phyloP scores from a whole-genome alignment of 441 rosid species.

The Erysimum cheiri region DNA sequence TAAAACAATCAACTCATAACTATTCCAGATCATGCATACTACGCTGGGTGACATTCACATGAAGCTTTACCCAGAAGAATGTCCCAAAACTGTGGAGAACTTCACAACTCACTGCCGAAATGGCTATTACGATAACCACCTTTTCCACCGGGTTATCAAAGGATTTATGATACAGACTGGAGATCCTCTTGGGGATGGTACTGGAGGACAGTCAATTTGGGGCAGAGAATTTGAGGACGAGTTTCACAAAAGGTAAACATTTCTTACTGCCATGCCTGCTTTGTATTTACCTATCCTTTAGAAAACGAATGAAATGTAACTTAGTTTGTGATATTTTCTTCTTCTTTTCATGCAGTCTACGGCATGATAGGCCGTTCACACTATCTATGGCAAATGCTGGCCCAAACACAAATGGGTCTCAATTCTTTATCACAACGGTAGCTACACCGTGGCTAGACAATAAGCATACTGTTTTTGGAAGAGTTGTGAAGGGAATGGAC shows the following conservation, averaged over 20 bases:
- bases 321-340: constrained; percentile 9
- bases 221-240: constrained; percentile 99
- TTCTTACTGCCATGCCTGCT: constrained; percentile 9
- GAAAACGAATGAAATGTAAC: background rate
- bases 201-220: constrained; percentile 99
- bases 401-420: constrained; percentile 91
- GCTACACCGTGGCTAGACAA: constrained; percentile 99
- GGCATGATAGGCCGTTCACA: constrained; percentile 94
- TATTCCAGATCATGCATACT: constrained; percentile 73
- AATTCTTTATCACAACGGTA: constrained; percentile 93
- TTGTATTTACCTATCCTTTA: background rate
- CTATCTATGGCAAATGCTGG: constrained; percentile 98
- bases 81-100: constrained; percentile 98
- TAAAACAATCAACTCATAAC: constrained; percentile 2
- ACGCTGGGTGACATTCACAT: constrained; percentile 95
- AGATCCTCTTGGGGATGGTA: constrained; percentile 98
- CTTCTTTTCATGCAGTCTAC: constrained; percentile 58
- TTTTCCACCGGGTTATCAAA: constrained; percentile 92
- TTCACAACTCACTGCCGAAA: constrained; percentile 94
- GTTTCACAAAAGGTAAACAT: constrained; percentile 88
- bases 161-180: constrained; percentile 99
- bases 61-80: constrained; percentile 96
- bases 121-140: constrained; percentile 94
- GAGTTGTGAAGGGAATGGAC: constrained; percentile 94
- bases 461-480: constrained; percentile 95